phyloP scores from a whole-genome alignment of 768 basidiomycete genomes.

The Cystofilobasidium macerans region DNA sequence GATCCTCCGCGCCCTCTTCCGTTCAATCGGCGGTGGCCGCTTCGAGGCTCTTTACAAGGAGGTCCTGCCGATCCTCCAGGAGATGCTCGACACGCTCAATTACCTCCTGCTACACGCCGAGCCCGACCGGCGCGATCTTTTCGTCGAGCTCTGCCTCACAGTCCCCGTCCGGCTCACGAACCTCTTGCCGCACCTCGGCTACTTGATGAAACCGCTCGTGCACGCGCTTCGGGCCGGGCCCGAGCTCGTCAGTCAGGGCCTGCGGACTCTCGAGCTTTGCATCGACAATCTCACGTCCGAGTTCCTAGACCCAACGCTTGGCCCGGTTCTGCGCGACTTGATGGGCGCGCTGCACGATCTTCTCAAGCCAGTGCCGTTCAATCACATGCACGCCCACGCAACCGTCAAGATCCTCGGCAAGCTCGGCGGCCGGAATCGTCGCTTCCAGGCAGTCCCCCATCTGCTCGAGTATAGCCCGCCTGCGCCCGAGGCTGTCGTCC shows the following conservation, averaged over 20 bases:
- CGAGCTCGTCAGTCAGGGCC: constrained; percentile 86
- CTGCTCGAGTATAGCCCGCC: constrained; percentile 58
- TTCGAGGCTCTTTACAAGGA: constrained; percentile 94
- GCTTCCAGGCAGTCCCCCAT: constrained; percentile 70
- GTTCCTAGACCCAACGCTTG: constrained; percentile 91
- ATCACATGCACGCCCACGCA: constrained; percentile 80
- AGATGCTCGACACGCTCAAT: constrained; percentile 91
- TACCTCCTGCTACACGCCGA: constrained; percentile 76
- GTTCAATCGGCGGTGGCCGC: constrained; percentile 71
- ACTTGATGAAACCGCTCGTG: constrained; percentile 92
- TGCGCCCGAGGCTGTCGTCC: constrained; percentile 58
- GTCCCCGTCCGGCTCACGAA: constrained; percentile 92
- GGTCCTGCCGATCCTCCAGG: constrained; percentile 86
- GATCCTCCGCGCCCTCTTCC: constrained; percentile 80
- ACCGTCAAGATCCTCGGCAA: constrained; percentile 95
- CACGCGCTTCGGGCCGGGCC: constrained; percentile 74
- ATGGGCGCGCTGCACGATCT: constrained; percentile 90
- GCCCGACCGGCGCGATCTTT: constrained; percentile 67
- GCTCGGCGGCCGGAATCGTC: constrained; percentile 83
- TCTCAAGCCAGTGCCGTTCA: constrained; percentile 72
- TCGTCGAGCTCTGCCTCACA: constrained; percentile 92
- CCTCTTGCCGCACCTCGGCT: constrained; percentile 83
- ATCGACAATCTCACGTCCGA: constrained; percentile 97
- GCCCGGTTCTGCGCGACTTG: constrained; percentile 78
- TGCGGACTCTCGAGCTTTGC: constrained; percentile 93